A percentile compares a stretch with the other conserved stretches of the same genome.
Conservation (phyloP, 73 alveolate species). For the Paramecium biaurelia region DNA sequence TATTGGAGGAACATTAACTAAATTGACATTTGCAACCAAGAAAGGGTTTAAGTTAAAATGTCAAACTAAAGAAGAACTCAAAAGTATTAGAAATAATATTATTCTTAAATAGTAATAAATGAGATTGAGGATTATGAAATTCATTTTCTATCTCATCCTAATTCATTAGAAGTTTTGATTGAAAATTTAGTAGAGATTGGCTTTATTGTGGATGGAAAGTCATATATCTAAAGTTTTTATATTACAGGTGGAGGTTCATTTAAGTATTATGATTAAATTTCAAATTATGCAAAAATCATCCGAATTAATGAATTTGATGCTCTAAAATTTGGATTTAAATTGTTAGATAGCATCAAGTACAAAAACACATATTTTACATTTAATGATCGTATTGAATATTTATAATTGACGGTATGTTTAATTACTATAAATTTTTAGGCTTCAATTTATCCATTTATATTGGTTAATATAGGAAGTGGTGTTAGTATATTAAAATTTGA, state of each 20-base stretch:
- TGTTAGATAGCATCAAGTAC: neutral
- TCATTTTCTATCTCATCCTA: neutral
- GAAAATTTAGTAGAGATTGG: neutral
- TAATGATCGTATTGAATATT: conserved; percentile 11
- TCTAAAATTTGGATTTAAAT: conserved; percentile 22
- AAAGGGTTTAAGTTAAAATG: neutral
- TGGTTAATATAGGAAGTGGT: conserved; percentile 57
- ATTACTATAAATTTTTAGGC: neutral
- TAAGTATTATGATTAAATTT: conserved; percentile 32
- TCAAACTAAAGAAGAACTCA: neutral
- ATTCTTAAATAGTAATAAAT: conserved; percentile 26
- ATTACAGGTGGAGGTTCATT: conserved; percentile 66
- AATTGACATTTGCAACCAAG: conserved; percentile 45
- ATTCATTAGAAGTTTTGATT: neutral
- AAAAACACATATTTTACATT: conserved; percentile 30
- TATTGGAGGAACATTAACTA: conserved; percentile 63
- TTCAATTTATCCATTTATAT: conserved; percentile 53
- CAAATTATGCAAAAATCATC: conserved; percentile 4
- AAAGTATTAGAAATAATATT: neutral
- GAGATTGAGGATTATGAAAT: neutral
- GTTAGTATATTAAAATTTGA: conserved; percentile 63
- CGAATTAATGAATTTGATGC: conserved; percentile 58
- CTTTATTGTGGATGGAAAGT: neutral
- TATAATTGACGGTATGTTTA: neutral
- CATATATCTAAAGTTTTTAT: conserved; percentile 1